Base-by-base conservation (phyloP, 2,329 filamentous ascomycete genomes). In the Grosmannia clavigera region DNA sequence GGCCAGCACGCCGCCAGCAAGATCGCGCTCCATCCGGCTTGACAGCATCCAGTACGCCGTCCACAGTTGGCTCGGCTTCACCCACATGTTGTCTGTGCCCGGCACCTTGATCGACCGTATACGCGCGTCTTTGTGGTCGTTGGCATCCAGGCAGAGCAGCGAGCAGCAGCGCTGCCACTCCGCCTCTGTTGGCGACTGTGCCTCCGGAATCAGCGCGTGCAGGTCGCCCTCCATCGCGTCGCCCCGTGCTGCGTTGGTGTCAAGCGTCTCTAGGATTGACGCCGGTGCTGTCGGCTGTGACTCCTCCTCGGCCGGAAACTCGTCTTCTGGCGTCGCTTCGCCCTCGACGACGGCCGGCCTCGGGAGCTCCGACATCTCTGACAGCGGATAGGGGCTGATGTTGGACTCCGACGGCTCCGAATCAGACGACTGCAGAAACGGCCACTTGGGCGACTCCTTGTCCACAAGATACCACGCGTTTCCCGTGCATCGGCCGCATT, bases 1-100 rank as follows among this genome's bases (percentile, higher is more conserved):
- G 35, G 66, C 66, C 50, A 67, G 60, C 22, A 66, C 59, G 9
- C 66, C 66, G 29, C 66, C 66, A 43, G 58, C 57, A 12, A 66
- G 57, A 5, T 54, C 63, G 38, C 66, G 65, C 19, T 61, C 57
- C 3, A 54, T 58, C 5, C 65, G 64, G 61, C 62, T 62, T 16
- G 60, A 53, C 38, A 67, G 58, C 66, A 67, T 67, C 62, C 64
- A 64, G 59, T 64, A 64, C 2, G 64, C 65, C 38, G 65, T 64
- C 64, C 61, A 63, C 12, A 64, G 62, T 62, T 67, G 65, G 60
- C 64, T 61, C 5, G 65, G 65, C 62, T 60, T 63, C 14, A 67
- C 46, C 52, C 22, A 52, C 62, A 67, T 62, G 60, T 64, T 64
- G 25, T 62, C 60, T 1, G 65, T 63, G 43, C 64, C 61, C 6